Evolutionary conservation across 2,329 filamentous ascomycete genomes (phyloP).

Genomic region (Sarocladium oryzae): DNA sequence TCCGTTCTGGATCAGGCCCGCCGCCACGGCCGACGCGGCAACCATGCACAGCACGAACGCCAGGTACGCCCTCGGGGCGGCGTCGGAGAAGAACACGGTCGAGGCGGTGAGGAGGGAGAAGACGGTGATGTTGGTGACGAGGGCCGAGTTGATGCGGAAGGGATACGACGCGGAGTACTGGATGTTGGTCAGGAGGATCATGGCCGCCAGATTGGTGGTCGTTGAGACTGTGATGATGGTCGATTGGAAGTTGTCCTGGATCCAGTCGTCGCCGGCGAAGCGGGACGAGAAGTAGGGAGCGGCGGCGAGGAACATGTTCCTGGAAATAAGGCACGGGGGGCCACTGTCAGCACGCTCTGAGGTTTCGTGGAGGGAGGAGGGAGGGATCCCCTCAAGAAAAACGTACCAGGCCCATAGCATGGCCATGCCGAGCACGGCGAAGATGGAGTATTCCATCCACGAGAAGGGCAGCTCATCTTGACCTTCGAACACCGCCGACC

Average conservation of each 20-base stretch:
- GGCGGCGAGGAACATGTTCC: conserved; percentile 98
- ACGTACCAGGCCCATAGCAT: conserved; percentile 96
- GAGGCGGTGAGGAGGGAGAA: conserved; percentile 77
- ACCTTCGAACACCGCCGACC: conserved; percentile 19
- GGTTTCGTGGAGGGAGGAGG: not conserved
- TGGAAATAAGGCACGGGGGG: conserved; percentile 29
- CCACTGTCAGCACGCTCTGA: not conserved
- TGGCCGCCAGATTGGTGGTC: conserved; percentile 69
- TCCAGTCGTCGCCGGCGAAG: conserved; percentile 64
- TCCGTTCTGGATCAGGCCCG: conserved; percentile 86
- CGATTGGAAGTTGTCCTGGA: conserved; percentile 79
- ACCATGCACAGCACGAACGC: conserved; percentile 78
- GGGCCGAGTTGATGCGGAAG: conserved; percentile 70
- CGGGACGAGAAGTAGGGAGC: conserved; percentile 87
- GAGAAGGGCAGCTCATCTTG: conserved; percentile 58
- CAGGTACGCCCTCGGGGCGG: conserved; percentile 64
- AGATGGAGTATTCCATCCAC: conserved; percentile 79
- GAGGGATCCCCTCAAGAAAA: not conserved
- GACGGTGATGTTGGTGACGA: conserved; percentile 68
- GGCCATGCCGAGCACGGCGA: conserved; percentile 76
- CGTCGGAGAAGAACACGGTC: conserved; percentile 59
- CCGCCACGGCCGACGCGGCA: conserved; percentile 68
- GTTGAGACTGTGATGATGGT: conserved; percentile 84
- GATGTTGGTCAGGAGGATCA: conserved; percentile 70
- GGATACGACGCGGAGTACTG: conserved; percentile 84